Evolutionary conservation across 305 asterid species (phyloP).

Genomic region (Solanum hybrid): DNA sequence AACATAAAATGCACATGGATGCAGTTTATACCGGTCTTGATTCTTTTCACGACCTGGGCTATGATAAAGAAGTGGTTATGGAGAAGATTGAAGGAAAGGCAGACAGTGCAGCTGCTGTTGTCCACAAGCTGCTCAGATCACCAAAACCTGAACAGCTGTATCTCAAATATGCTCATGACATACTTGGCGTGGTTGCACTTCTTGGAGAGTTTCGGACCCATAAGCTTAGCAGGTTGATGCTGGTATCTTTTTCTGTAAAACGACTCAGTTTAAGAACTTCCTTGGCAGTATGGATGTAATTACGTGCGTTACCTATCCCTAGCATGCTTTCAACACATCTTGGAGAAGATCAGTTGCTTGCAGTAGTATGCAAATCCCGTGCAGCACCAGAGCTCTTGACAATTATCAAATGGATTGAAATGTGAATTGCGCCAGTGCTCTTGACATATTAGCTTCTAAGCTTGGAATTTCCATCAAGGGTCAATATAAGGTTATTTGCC

Average conservation of each 20-base stretch:
- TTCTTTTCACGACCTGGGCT: not conserved
- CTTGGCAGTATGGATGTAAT: not conserved
- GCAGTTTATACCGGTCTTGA: conserved; percentile 14
- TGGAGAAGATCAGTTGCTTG: conserved; percentile 36
- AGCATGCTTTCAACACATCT: conserved; percentile 27
- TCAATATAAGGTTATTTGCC: conserved; percentile 30
- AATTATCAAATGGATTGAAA: conserved; percentile 9
- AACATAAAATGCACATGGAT: not conserved
- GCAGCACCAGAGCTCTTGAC: conserved; percentile 21
- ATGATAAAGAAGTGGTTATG: conserved; percentile 7
- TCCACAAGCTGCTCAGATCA: conserved; percentile 21
- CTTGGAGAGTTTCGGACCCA: conserved; percentile 35
- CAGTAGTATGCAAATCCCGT: conserved; percentile 37
- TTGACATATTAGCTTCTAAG: conserved; percentile 16
- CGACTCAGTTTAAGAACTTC: not conserved
- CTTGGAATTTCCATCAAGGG: conserved; percentile 16
- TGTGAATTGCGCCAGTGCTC: not conserved
- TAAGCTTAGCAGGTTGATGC: conserved; percentile 51
- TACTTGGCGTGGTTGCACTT: conserved; percentile 51
- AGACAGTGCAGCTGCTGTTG: conserved; percentile 34
- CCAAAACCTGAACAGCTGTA: conserved; percentile 1
- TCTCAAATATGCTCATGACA: conserved; percentile 1
- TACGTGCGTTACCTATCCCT: not conserved
- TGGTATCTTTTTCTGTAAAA: not conserved
- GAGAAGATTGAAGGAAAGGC: conserved; percentile 20